A percentile compares a stretch with the other conserved stretches of the same genome.
phyloP scores from a whole-genome alignment of 306 rosid species.

The Ziziphus jujuba region DNA sequence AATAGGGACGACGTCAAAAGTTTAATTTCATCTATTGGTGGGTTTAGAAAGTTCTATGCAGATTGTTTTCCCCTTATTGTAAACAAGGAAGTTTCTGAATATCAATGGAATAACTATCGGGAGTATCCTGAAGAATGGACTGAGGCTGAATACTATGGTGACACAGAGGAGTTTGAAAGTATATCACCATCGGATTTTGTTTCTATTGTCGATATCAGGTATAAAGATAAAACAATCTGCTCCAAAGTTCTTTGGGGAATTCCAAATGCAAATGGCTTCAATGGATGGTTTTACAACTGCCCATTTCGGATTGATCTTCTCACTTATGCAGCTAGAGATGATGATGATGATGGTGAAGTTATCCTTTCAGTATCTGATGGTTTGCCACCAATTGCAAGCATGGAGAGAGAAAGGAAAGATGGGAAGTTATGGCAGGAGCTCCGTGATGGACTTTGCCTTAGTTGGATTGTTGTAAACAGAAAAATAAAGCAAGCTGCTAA shows the following conservation, averaged over 20 bases:
- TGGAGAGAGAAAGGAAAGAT: conserved; percentile 81
- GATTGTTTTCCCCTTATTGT: conserved; percentile 87
- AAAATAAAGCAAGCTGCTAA: conserved; percentile 82
- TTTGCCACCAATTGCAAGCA: conserved; percentile 62
- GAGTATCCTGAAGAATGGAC: conserved; percentile 88
- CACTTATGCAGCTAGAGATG: conserved; percentile 56
- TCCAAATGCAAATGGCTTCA: conserved; percentile 65
- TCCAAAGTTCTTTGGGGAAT: conserved; percentile 88
- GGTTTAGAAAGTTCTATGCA: conserved; percentile 83
- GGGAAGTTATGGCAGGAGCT: conserved; percentile 87
- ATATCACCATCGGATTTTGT: conserved; percentile 75
- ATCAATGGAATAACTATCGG: conserved; percentile 44
- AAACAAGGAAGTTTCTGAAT: conserved; percentile 64
- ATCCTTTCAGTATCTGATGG: conserved; percentile 76
- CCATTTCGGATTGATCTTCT: conserved; percentile 86
- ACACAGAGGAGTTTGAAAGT: conserved; percentile 50
- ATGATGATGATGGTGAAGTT: conserved; percentile 52
- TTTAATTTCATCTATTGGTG: conserved; percentile 69
- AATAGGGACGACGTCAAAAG: conserved; percentile 74
- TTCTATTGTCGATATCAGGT: conserved; percentile 75
- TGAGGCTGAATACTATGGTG: conserved; percentile 82
- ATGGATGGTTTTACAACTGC: conserved; percentile 84
- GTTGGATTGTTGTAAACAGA: conserved; percentile 80
- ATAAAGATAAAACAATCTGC: conserved; percentile 68
- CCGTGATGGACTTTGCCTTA: conserved; percentile 69